Percentiles rank a stretch among this genome's conserved stretches.
Evolutionary conservation across 768 basidiomycete species (phyloP).

Genomic region (Paxillus involutus): DNA sequence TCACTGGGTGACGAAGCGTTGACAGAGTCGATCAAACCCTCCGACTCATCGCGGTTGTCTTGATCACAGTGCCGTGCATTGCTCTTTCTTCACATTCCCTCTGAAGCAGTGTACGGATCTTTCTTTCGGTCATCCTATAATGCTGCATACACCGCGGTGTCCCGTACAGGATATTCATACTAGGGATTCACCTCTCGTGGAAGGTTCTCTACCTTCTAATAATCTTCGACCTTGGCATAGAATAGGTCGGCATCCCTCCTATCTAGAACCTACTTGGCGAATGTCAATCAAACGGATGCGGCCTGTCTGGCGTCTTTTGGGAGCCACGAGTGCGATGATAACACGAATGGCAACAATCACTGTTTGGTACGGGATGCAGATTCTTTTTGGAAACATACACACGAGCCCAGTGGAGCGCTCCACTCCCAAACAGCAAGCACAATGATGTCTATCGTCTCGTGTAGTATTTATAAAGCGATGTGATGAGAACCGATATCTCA

Average conservation of each 20-base stretch:
- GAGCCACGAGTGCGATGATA: background rate
- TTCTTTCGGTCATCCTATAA: background rate
- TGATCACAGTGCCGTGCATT: background rate
- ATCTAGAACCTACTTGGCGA: background rate
- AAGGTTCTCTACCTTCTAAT: background rate
- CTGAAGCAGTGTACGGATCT: background rate
- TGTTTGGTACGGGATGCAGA: too few relatives aligned
- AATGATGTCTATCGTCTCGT: background rate
- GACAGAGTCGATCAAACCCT: conserved; percentile 11
- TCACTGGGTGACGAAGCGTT: conserved; percentile 21
- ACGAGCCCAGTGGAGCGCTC: too few relatives aligned
- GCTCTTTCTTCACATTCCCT: too few relatives aligned
- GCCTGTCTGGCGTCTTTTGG: background rate
- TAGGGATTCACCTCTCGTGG: background rate
- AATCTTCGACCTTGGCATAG: background rate
- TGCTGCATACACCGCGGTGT: background rate
- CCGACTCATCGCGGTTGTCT: background rate
- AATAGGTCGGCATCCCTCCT: background rate
- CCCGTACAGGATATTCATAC: background rate
- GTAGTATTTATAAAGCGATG: background rate
- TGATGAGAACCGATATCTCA: background rate
- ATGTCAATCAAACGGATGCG: background rate
- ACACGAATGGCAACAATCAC: too few relatives aligned
- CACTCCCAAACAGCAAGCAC: background rate
- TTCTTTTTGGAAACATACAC: too few relatives aligned